Evolutionary conservation across 331 rosid genomes (phyloP), one percentile per base, ranked within the genome.

Genomic region (Telfairia occidentalis): DNA sequence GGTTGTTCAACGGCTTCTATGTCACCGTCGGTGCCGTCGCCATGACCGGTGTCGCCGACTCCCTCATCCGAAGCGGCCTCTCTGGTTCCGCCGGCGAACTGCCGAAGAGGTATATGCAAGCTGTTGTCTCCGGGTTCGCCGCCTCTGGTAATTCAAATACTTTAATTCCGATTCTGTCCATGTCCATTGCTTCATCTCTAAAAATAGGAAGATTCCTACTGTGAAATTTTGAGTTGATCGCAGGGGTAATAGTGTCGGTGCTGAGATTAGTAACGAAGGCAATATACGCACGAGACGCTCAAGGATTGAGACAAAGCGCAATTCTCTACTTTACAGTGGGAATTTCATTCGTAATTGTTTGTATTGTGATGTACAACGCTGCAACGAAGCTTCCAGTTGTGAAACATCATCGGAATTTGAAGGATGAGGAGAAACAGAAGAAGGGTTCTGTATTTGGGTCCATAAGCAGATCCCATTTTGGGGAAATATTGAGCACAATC

Each of bases 21-120:
- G 90, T 81, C 43, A 79, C 92, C 40, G 85, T 70, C 26, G 90
- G 18, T 8, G 87, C 94, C 0, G 72, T 73, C 18, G 96, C 37
- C 0, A 77, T 93, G 16, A 7, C 90, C 15, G 88, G 84, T 23
- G 37, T 89, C 2, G 97, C 86, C 2, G 92, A 89, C 71, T 96
- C 92, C 0, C 11, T 93, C 40, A 96, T 93, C 3, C 98, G 85
- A 58, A 87, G 96, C 8, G 92, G 94, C 13, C 79, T 88, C 64
- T 59, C 89, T 65, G 98, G 98, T 24, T 73, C 89, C 35, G 97
- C 96, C 3, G 96, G 98, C 5, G 91, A 90, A 83, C 57, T 93
- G 80, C 98, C 98, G 5, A 86, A 82, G 76, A 85, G 90, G 43
- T 93, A 89, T 10, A 90, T 86, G 94, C 98, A 93, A 73, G 96